Conservation (phyloP, 2,329 filamentous ascomycete species). For the Lachnellula hyalina region DNA sequence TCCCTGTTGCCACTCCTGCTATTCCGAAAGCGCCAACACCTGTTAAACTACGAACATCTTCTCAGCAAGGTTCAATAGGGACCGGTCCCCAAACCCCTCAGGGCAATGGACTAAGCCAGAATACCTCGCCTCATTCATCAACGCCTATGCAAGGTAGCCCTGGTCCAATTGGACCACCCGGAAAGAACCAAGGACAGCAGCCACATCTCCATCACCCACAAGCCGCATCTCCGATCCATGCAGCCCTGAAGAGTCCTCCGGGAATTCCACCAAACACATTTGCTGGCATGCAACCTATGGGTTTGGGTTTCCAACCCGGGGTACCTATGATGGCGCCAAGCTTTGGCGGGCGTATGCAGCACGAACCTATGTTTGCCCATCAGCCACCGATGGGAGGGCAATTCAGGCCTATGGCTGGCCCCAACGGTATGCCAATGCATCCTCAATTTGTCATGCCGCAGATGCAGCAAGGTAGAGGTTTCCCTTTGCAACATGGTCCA, state of each 20-base stretch:
- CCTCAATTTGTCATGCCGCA: slow-evolving; percentile 58
- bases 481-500: slow-evolving; percentile 38
- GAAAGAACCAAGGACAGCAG: slow-evolving; percentile 50
- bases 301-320: slow-evolving; percentile 49
- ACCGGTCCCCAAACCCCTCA: slow-evolving; percentile 65
- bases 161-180: slow-evolving; percentile 55
- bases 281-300: slow-evolving; percentile 47
- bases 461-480: slow-evolving; percentile 45
- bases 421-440: slow-evolving; percentile 48
- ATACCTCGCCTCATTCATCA: slow-evolving; percentile 53
- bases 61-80: slow-evolving; percentile 68
- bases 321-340: slow-evolving; percentile 37
- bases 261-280: slow-evolving; percentile 43
- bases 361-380: slow-evolving; percentile 50
- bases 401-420: slow-evolving; percentile 47
- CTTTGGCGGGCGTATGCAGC: slow-evolving; percentile 36
- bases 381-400: slow-evolving; percentile 46
- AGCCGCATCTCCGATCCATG: slow-evolving; percentile 59
- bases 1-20: slow-evolving; percentile 72
- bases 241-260: slow-evolving; percentile 51
- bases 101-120: slow-evolving; percentile 50
- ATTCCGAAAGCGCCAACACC: slow-evolving; percentile 80
- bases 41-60: slow-evolving; percentile 62
- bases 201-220: slow-evolving; percentile 50
- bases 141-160: slow-evolving; percentile 63